Evolutionary conservation across 805 yeast genomes (phyloP), one percentile per base, ranked within the genome.

Genomic region (Maudiozyma saulgeensis): DNA sequence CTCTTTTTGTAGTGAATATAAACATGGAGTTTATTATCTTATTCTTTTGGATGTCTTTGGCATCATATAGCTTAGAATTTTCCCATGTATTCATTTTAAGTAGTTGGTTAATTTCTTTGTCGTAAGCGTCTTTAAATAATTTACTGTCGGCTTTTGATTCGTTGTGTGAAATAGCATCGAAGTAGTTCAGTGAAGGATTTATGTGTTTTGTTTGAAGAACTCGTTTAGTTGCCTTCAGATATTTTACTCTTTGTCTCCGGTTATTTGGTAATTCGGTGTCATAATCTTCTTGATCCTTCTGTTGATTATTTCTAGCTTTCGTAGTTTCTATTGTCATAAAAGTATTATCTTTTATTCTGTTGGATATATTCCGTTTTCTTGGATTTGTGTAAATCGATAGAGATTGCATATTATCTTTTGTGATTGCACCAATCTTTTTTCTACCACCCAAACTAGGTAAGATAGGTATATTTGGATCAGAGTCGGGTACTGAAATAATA

Each of bases 1-100:
- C 53, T n/a, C 54, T 23, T 42, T 54, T 54, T 1, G 45, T 49
- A 1, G 52, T 51, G n/a, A 47, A 50, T 1, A 50, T 47, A 12
- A 34, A 34, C 37, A 34, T 34, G 11, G 37, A 34, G n/a, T 12
- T 34, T 34, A 34, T 34, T 6, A 34, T 34, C 4, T 34, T 34
- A 7, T 35, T 19, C 16, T 15, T 34, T 34, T 34, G 37, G 16
- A 34, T 34, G 4, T 34, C 28, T 4, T 26, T 15, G 16, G 16
- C 32, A 25, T 35, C 21, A 25, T 23, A 9, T 8, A 37, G 35
- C 8, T 44, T 11, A 7, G 19, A 12, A 5, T 13, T 37, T 7
- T 47, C 46, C 37, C 37, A 34, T 6, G 37, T 37, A 13, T 37
- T 37, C 40, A 37, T 37, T 37, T 37, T 18, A 16, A 6, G 9